Percentiles rank a stretch among this genome's conserved stretches.
These are phyloP conservation scores for Chamaecyparis obtusa DNA, from an alignment of 75 land plant species.

Conservation along the genomic window DNA sequence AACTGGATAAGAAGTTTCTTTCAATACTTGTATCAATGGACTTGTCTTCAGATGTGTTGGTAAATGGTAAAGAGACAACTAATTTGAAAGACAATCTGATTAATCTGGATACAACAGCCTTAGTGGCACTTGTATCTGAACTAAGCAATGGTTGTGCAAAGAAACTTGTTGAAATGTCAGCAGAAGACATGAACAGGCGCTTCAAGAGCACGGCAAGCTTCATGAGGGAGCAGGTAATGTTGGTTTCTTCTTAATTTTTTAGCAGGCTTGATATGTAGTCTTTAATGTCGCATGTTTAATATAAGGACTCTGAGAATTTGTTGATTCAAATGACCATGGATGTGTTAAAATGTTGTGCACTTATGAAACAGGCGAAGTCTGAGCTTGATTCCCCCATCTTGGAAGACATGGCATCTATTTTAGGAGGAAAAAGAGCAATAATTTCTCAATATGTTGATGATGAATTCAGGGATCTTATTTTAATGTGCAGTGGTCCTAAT, in stretches of 20 bases:
- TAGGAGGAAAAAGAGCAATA: constrained; percentile 57
- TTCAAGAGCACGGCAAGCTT: constrained; percentile 74
- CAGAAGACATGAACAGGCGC: constrained; percentile 39
- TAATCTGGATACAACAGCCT: constrained; percentile 94
- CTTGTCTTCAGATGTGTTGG: neutral
- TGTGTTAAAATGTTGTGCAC: neutral
- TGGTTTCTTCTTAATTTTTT: neutral
- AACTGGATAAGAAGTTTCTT: constrained; percentile 17
- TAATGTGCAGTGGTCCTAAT: constrained; percentile 73
- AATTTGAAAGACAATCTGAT: constrained; percentile 27
- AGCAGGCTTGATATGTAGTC: neutral
- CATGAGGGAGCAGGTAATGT: constrained; percentile 76
- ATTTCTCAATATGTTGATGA: constrained; percentile 58
- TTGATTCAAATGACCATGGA: constrained; percentile 8
- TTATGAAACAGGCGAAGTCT: constrained; percentile 49
- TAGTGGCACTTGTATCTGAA: constrained; percentile 89
- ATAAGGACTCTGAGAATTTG: neutral
- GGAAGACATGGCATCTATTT: constrained; percentile 27
- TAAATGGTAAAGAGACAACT: neutral
- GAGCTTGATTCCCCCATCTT: constrained; percentile 70
- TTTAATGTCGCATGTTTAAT: neutral
- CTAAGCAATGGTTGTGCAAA: constrained; percentile 79
- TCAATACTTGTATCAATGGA: constrained; percentile 37
- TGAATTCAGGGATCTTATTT: constrained; percentile 76
- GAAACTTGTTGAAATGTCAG: constrained; percentile 36